Conservation (phyloP, 1,284 basidiomycete species). For the Salmacisia buchloeana region DNA sequence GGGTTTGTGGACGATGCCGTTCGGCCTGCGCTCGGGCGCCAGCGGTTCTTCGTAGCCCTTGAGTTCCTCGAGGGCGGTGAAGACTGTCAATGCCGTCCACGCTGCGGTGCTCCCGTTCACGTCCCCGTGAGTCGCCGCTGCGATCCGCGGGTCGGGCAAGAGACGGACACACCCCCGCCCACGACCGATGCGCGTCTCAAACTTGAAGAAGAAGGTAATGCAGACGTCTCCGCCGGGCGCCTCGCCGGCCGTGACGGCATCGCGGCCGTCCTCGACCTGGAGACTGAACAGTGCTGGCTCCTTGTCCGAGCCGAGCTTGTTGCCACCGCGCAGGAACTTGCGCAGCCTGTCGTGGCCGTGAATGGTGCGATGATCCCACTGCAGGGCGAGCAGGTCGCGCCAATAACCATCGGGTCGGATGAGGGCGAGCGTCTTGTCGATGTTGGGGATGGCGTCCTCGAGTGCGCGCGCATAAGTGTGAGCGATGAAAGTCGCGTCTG, state of each 20-base stretch:
- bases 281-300: background rate
- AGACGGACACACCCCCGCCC: background rate
- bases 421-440: background rate
- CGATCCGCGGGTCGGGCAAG: background rate
- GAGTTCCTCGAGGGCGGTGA: conserved; percentile 10
- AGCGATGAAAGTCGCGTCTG: background rate
- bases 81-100: background rate
- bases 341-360: background rate
- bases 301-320: background rate
- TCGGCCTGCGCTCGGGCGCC: background rate
- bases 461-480: background rate
- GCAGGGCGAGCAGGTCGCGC: background rate
- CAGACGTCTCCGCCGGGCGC: background rate
- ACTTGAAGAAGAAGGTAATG: background rate
- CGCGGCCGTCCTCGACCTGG: background rate
- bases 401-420: background rate
- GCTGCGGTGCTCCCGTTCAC: background rate
- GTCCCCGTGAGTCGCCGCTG: background rate
- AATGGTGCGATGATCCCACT: background rate
- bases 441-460: background rate
- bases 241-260: background rate
- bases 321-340: background rate
- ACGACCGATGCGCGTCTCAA: background rate
- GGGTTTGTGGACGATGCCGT: conserved; percentile 11
- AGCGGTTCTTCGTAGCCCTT: conserved; percentile 8